These are phyloP conservation scores for Bauhinia variegata DNA, from an alignment of 306 rosid species.

Conservation along the genomic window DNA sequence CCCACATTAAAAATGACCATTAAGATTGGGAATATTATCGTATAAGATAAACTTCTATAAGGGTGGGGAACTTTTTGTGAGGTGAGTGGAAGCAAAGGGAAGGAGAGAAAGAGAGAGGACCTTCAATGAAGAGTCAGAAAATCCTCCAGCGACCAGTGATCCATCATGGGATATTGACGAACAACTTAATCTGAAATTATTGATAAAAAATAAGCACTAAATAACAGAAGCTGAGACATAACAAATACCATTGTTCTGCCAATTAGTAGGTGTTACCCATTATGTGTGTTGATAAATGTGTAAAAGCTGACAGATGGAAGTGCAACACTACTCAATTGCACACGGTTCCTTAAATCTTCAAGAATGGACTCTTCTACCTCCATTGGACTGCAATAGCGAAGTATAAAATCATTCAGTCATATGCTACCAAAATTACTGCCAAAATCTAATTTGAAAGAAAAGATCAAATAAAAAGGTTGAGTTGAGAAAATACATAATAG, in stretches of 20 bases:
- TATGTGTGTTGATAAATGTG: conserved; percentile 83
- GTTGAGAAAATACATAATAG: conserved; percentile 66
- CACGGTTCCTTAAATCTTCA: conserved; percentile 95
- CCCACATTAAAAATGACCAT: conserved; percentile 2
- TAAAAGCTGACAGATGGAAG: conserved; percentile 95
- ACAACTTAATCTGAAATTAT: conserved; percentile 76
- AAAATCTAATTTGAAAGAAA: too few species aligned
- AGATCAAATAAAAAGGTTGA: conserved; percentile 20
- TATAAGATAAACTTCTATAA: conserved; percentile 28
- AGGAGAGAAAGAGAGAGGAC: conserved; percentile 42
- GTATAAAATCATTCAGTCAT: conserved; percentile 29
- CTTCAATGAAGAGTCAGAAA: conserved; percentile 93
- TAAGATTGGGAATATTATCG: conserved; percentile 1
- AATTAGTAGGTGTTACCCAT: conserved; percentile 58
- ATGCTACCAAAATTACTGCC: conserved; percentile 1
- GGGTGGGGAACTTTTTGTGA: conserved; percentile 6
- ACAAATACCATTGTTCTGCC: conserved; percentile 27
- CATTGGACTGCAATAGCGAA: conserved; percentile 64
- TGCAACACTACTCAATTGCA: conserved; percentile 85
- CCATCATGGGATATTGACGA: conserved; percentile 92
- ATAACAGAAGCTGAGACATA: conserved; percentile 29
- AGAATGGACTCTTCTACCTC: conserved; percentile 94
- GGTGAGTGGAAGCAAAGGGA: neutral
- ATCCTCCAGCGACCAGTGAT: conserved; percentile 95
- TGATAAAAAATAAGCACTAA: conserved; percentile 34